phyloP scores from a whole-genome alignment of 768 basidiomycete species.

The Hericium coralloides region DNA sequence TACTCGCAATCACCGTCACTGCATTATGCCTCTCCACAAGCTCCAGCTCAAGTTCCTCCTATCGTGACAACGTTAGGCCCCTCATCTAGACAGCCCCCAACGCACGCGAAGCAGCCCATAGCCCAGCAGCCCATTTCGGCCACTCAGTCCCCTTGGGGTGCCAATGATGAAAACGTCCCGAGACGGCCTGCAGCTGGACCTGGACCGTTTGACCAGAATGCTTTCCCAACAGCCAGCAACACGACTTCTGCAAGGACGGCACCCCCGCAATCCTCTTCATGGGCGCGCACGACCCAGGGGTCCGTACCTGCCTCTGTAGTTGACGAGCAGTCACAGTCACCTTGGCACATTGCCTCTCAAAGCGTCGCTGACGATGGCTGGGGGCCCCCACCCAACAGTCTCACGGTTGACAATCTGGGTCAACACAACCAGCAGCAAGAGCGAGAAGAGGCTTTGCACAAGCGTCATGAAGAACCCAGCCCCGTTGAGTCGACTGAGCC shows the following conservation, averaged over 20 bases:
- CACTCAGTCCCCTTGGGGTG: constrained; percentile 8
- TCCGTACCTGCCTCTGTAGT: constrained; percentile 11
- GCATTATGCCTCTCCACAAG: constrained; percentile 2
- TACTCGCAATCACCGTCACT: constrained; percentile 10
- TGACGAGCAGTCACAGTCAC: constrained; percentile 41
- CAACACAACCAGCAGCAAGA: constrained; percentile 50
- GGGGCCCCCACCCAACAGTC: constrained; percentile 34
- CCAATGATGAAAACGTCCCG: constrained; percentile 4
- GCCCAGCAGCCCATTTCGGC: not conserved
- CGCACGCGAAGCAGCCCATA: not conserved
- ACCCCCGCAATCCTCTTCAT: constrained; percentile 13
- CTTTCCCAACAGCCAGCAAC: constrained; percentile 11
- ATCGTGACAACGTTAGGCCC: not conserved
- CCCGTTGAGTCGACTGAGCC: constrained; percentile 12
- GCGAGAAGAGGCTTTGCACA: constrained; percentile 19
- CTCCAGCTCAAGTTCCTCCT: constrained; percentile 1
- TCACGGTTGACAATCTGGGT: constrained; percentile 49
- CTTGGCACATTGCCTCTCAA: constrained; percentile 47
- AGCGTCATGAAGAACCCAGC: not conserved
- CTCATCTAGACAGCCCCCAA: not conserved
- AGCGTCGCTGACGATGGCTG: constrained; percentile 38
- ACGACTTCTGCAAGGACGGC: constrained; percentile 8
- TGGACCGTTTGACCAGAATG: constrained; percentile 9
- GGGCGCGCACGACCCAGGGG: constrained; percentile 6
- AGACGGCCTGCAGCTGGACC: constrained; percentile 8